Evolutionary conservation across 2,329 filamentous ascomycete species (phyloP).

Genomic region (Ophiostoma ulmi): DNA sequence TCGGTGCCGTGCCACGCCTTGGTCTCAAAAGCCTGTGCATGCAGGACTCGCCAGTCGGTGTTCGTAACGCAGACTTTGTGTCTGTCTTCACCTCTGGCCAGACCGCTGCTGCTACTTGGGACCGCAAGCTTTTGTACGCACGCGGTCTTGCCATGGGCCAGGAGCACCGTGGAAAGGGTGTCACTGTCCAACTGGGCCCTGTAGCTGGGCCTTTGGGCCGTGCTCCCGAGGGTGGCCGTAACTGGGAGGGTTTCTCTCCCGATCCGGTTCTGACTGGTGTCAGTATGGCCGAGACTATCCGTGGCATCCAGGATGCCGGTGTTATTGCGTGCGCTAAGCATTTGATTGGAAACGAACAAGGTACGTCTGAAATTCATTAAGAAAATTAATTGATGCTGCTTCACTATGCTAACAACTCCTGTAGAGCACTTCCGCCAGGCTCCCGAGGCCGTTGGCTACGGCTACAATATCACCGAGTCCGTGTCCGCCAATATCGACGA

Average conservation of each 20-base stretch:
- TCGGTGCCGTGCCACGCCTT: conserved; percentile 63
- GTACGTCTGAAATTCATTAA: conserved; percentile 29
- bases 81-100: conserved; percentile 77
- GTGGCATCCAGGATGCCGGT: conserved; percentile 73
- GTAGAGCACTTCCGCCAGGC: conserved; percentile 66
- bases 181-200: conserved; percentile 68
- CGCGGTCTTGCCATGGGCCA: conserved; percentile 67
- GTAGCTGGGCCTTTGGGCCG: conserved; percentile 69
- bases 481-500: conserved; percentile 53
- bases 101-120: conserved; percentile 78
- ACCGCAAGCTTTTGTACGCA: conserved; percentile 63
- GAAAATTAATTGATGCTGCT: background rate
- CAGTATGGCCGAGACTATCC: conserved; percentile 66
- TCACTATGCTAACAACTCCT: background rate
- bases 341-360: conserved; percentile 64
- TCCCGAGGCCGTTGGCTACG: conserved; percentile 51
- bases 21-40: conserved; percentile 71
- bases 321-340: conserved; percentile 76
- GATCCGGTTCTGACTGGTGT: conserved; percentile 71
- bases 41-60: conserved; percentile 78
- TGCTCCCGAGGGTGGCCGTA: conserved; percentile 60
- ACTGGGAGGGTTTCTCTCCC: conserved; percentile 67
- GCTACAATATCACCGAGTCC: conserved; percentile 59
- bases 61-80: conserved; percentile 71
- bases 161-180: conserved; percentile 67